Evolutionary conservation across 2,329 filamentous ascomycete genomes (phyloP).

Genomic region (Aplosporella prunicola): DNA sequence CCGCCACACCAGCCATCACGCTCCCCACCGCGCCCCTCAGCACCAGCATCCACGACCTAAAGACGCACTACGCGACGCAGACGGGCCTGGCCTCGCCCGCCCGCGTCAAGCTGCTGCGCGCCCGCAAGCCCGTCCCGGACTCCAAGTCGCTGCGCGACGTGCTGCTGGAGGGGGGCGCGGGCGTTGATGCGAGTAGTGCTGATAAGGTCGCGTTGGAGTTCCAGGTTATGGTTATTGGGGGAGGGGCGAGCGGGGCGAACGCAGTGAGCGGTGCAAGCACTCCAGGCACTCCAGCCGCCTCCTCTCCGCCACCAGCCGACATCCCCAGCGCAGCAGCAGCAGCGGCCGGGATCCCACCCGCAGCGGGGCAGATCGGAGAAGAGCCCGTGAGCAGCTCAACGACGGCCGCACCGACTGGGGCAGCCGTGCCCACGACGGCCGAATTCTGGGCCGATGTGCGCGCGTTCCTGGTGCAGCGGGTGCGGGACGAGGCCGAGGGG

Average conservation of each 20-base stretch:
- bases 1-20: constrained; percentile 53
- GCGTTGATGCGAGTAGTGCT: constrained; percentile 16
- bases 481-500: constrained; percentile 60
- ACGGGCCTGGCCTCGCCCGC: constrained; percentile 45
- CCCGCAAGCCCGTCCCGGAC: constrained; percentile 77
- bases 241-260: constrained; percentile 35
- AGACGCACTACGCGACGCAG: constrained; percentile 55
- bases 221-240: constrained; percentile 79
- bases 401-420: constrained; percentile 43
- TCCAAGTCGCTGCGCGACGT: constrained; percentile 69
- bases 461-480: constrained; percentile 67
- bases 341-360: no score
- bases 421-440: constrained; percentile 54
- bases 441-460: constrained; percentile 83
- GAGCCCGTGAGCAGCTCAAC: constrained; percentile 36
- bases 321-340: neutral
- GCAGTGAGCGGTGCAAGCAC: no score
- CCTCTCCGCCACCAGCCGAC: no score
- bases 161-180: constrained; percentile 44
- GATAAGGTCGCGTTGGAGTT: constrained; percentile 56
- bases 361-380: constrained; percentile 13
- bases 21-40: constrained; percentile 51
- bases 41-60: constrained; percentile 72
- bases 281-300: no score
- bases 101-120: constrained; percentile 77